Evolutionary conservation across 2,329 filamentous ascomycete species (phyloP).

Genomic region (Nemania diffusa): DNA sequence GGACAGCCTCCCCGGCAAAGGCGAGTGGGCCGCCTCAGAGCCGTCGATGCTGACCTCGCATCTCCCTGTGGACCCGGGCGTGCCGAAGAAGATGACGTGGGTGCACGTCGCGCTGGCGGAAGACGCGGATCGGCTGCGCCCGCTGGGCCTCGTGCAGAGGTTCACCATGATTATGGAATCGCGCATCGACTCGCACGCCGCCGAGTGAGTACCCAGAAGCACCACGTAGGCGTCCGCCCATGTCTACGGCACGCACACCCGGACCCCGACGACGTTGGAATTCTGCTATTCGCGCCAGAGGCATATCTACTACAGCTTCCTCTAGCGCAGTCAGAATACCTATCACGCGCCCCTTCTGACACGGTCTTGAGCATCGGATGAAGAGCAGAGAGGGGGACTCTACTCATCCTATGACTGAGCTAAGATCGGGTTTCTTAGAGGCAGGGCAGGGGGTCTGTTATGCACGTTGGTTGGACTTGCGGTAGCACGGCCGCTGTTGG

Average conservation of each 20-base stretch:
- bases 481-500: not conserved
- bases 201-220: not conserved
- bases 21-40: conserved; percentile 18
- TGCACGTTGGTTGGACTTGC: not conserved
- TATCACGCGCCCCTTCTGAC: not conserved
- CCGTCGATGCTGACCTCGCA: not conserved
- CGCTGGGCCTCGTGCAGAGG: conserved; percentile 10
- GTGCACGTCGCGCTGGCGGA: conserved; percentile 27
- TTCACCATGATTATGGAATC: conserved; percentile 28
- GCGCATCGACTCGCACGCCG: conserved; percentile 9
- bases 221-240: not conserved
- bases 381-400: not conserved
- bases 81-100: conserved; percentile 19
- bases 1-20: conserved; percentile 23
- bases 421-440: not conserved
- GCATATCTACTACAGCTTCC: not conserved
- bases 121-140: conserved; percentile 11
- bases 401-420: not conserved
- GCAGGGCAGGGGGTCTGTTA: not conserved
- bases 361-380: not conserved
- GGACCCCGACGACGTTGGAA: not conserved
- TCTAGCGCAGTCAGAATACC: not conserved
- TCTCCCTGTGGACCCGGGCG: not conserved
- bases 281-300: not conserved
- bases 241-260: not conserved